A percentile compares a stretch with the other conserved stretches of the same genome.
phyloP scores from a whole-genome alignment of 352 stramenopile genomes.

The Phytophthora ramorum region DNA sequence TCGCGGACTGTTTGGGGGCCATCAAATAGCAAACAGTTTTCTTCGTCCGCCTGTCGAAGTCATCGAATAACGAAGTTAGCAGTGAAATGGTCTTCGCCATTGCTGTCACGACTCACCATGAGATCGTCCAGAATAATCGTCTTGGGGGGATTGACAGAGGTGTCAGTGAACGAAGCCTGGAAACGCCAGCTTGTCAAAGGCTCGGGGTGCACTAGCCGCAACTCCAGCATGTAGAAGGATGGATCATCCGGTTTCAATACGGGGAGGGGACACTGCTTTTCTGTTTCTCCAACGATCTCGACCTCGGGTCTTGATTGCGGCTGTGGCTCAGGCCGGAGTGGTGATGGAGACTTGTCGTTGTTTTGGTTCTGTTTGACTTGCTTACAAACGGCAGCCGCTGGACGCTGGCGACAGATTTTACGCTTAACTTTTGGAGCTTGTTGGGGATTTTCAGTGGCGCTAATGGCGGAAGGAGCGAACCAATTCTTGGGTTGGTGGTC shows the following conservation, averaged over 20 bases:
- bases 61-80: background rate
- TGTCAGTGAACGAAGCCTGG: conserved; percentile 53
- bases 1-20: background rate
- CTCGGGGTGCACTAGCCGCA: conserved; percentile 52
- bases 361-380: conserved; percentile 2
- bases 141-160: conserved; percentile 30
- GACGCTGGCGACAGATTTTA: conserved; percentile 15
- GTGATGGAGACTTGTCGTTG: background rate
- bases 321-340: background rate
- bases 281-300: conserved; percentile 6
- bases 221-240: conserved; percentile 61
- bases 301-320: background rate
- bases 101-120: conserved; percentile 21
- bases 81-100: background rate
- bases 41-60: conserved; percentile 38
- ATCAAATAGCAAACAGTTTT: conserved; percentile 59
- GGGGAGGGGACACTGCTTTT: background rate
- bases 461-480: conserved; percentile 23
- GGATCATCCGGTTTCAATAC: conserved; percentile 38
- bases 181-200: conserved; percentile 52
- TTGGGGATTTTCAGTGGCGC: background rate
- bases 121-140: conserved; percentile 53
- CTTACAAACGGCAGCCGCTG: background rate
- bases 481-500: conserved; percentile 33
- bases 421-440: conserved; percentile 11